Base-by-base conservation (phyloP, 495 filamentous ascomycete species). In the Massariosphaeria phaeospora region DNA sequence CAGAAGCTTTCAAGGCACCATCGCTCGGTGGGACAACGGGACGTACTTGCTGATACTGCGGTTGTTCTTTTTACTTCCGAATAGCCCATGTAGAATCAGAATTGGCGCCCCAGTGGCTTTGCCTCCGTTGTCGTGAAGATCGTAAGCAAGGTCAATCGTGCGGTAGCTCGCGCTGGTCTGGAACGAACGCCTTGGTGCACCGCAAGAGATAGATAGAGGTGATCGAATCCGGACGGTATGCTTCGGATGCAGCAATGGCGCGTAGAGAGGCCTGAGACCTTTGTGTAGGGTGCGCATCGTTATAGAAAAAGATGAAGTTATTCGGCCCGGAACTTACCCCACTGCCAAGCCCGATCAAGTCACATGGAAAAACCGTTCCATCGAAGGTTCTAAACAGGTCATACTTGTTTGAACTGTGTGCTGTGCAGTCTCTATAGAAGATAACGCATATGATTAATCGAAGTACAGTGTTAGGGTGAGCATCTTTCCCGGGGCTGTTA, bases 51-150 rank as follows among this genome's bases (percentile, higher is more conserved):
- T 94, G 57, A 98, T 93, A 69, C 80, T 90, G 70, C 91, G 73
- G 66, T 97, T 93, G 64, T 98, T 98, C 75, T 88, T 87, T 72
- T 95, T 96, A 34, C 88, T 95, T 20, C 93, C 93, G 66, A 98
- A 97, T 13, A 98, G 76, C 3, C 93, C 93, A 69, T 98, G 93
- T 69, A 97, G 79, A 56, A 98, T 81, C 59, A 98, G 70, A 52
- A 98, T 85, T 0, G 93, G 89, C 36, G 78, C 66, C 39, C 78
- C 77, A 15, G 23, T 59, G 3, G 55, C 49, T 31, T 59, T 51
- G 5, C 61, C 61, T n/a, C 45, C 49, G 45, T 59, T 59, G 20
- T 63, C 51, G 29, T 63, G 61, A 13, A 53, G 43, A 18, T 53
- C 55, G 40, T 33, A 63, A 6, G 61, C 55, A 8, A 63, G 61